Evolutionary conservation across 371 early-diverging fungal genomes (phyloP), one percentile per base, ranked within the genome.

Genomic region (Mortierella sp.): DNA sequence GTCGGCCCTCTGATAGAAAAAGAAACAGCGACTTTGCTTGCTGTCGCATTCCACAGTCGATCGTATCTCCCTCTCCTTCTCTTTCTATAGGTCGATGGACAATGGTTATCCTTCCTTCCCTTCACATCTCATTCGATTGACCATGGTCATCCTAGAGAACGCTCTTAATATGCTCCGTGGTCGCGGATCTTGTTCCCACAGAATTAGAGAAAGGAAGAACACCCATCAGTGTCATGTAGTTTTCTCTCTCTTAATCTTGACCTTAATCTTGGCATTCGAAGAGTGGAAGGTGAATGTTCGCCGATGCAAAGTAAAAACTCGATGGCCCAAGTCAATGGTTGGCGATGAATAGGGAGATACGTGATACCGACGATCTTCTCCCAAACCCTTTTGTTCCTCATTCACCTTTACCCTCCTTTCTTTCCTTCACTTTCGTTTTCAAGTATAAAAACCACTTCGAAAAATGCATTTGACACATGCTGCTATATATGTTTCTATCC

Each of bases 381-480:
- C 29, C 3, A 11, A 4, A 8, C 60, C 63, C 14, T 29, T 38
- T 63, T 63, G 48, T 0, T 2, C 48, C 14, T 51, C 21, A 5
- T 51, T 51, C 51, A 18, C 21, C 21, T 51, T 21, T 2, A 4
- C 18, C 5, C 63, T 27, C 56, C 27, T 8, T 11, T 58, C 29
- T 12, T 38, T 29, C 11, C n/a, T 63, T 14, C 27, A 3, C 2
- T 29, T 16, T 16, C 12, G 35, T 29, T 18, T 4, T 3, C 29
- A 1, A 16, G 21, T 5, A 51, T 29, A 35, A 35, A 38, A 63
- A 63, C 63, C 63, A 63, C 63, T 63, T 63, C 29, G 0, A 18
- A 21, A 48, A 51, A 51, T 51, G 51, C 38, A 38, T 32, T 63
- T 63, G 63, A 38, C 63, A 63, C 63, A 63, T 63, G 63, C 63